phyloP scores from a whole-genome alignment of 164 flowering plant species.

The Macadamia tetraphylla region DNA sequence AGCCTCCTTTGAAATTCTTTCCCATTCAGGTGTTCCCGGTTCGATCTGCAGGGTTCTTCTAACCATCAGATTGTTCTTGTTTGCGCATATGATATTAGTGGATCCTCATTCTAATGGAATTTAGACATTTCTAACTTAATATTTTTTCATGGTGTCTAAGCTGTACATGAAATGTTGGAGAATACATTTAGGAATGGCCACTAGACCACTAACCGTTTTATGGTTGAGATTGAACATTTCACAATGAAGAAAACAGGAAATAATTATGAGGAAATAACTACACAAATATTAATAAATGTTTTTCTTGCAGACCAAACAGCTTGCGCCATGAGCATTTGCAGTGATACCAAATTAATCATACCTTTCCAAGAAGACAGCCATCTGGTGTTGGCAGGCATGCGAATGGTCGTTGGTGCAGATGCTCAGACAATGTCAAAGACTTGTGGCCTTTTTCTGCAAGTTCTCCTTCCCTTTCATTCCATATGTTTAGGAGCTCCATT shows the following conservation, averaged over 20 bases:
- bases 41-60: slow-evolving; percentile 39
- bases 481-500: slow-evolving; percentile 71
- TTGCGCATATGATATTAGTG: too few relatives aligned
- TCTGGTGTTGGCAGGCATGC: slow-evolving; percentile 80
- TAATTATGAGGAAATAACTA: neutral
- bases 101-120: neutral
- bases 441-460: slow-evolving; percentile 68
- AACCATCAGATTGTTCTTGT: neutral
- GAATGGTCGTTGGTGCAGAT: slow-evolving; percentile 74
- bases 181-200: too few relatives aligned
- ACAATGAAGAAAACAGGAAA: too few relatives aligned
- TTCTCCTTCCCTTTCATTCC: slow-evolving; percentile 80
- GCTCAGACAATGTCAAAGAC: slow-evolving; percentile 66
- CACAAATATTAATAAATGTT: neutral
- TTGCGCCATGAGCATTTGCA: neutral
- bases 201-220: neutral
- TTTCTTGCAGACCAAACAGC: neutral
- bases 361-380: slow-evolving; percentile 85
- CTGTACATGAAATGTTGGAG: too few relatives aligned
- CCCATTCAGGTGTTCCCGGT: slow-evolving; percentile 71
- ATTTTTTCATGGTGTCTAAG: too few relatives aligned
- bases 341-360: slow-evolving; percentile 13
- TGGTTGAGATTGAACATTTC: neutral
- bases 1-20: slow-evolving; percentile 74
- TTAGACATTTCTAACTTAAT: neutral